These are phyloP conservation scores for Ustilago shanxiensis DNA, from an alignment of 1,284 basidiomycete genomes.

Conservation along the genomic window DNA sequence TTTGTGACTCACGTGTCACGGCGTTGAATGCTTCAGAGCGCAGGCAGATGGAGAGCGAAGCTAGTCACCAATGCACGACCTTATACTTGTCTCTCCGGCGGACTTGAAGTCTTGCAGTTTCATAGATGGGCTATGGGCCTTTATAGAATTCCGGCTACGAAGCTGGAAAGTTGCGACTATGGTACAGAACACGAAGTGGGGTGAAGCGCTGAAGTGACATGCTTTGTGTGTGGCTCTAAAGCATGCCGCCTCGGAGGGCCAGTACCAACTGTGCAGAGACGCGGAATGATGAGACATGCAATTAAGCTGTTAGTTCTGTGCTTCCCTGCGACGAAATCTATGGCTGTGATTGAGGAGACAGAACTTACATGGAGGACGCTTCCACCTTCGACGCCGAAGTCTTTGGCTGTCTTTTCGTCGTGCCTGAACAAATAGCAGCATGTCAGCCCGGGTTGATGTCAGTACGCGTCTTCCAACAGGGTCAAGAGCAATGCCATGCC, in stretches of 20 bases:
- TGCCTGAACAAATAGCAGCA: constrained; percentile 47
- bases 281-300: background rate
- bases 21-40: background rate
- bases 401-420: constrained; percentile 70
- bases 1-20: background rate
- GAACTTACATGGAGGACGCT: constrained; percentile 68
- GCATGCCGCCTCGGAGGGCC: constrained; percentile 58
- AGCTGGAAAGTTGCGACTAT: constrained; percentile 1
- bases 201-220: background rate
- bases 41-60: background rate
- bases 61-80: no score
- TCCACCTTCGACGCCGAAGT: constrained; percentile 68
- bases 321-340: background rate
- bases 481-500: background rate
- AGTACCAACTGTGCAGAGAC: constrained; percentile 57
- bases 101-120: background rate
- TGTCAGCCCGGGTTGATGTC: background rate
- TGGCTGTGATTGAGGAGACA: background rate
- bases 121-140: no score
- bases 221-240: constrained; percentile 11
- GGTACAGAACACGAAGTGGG: constrained; percentile 11
- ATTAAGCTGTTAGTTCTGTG: background rate
- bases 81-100: no score
- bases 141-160: background rate
- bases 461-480: background rate